A percentile compares a stretch with the other conserved stretches of the same genome.
phyloP scores from a whole-genome alignment of 257 asterid genomes.

The Hygrophila difformis region DNA sequence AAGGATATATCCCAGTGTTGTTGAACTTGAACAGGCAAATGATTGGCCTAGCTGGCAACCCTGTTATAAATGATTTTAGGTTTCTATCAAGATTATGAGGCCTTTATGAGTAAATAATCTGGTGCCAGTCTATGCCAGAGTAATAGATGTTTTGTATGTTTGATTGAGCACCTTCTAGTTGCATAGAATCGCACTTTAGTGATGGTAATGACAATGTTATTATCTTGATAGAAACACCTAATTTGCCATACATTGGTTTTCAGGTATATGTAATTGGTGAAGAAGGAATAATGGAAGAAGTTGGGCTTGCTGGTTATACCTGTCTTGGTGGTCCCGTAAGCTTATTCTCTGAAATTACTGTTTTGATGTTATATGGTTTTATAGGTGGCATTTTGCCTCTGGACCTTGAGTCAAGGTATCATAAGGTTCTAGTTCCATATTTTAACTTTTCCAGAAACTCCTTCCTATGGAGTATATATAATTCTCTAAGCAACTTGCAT shows the following conservation, averaged over 20 bases:
- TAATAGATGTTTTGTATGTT: background rate
- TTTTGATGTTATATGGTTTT: slow-evolving; percentile 5
- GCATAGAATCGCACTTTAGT: slow-evolving; percentile 4
- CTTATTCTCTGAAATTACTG: slow-evolving; percentile 11
- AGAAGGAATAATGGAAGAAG: slow-evolving; percentile 82
- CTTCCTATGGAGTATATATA: slow-evolving; percentile 7
- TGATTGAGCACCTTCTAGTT: background rate
- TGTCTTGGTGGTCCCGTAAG: slow-evolving; percentile 91
- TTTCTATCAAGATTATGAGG: background rate
- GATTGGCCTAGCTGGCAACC: no score
- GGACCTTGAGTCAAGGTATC: slow-evolving; percentile 1
- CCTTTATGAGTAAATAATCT: no score
- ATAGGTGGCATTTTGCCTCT: background rate
- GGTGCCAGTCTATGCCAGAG: background rate
- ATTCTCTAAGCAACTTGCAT: background rate
- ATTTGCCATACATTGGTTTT: slow-evolving; percentile 18
- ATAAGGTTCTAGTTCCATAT: background rate
- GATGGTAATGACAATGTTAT: no score
- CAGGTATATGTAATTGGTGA: slow-evolving; percentile 95
- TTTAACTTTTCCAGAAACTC: background rate
- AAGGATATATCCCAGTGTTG: no score
- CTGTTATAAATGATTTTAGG: no score
- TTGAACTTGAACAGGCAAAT: no score
- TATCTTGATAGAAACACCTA: no score
- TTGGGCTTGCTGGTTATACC: slow-evolving; percentile 70